Conservation (phyloP, 1,284 basidiomycete genomes). For the Ganoderma lingzhi region DNA sequence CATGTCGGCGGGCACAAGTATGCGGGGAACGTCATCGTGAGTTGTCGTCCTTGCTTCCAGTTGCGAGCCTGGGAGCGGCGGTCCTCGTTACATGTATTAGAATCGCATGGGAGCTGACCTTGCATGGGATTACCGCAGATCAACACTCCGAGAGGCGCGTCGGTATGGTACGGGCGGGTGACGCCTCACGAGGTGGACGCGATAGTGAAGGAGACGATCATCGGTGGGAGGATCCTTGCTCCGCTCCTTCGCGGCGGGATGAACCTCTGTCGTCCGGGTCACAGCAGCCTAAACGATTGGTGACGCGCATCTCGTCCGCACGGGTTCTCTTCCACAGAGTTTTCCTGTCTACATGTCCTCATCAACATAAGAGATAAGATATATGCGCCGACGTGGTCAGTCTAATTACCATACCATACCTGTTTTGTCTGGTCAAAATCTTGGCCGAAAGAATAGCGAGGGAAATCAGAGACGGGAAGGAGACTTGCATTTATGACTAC, state of each 20-base stretch:
- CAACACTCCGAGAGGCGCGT: conserved; percentile 84
- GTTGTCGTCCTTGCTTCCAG: conserved; percentile 38
- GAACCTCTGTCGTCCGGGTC: conserved; percentile 75
- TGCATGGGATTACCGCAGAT: conserved; percentile 57
- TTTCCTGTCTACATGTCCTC: not conserved
- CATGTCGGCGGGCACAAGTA: conserved; percentile 94
- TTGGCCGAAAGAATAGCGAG: not conserved
- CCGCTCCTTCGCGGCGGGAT: conserved; percentile 85
- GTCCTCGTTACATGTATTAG: not conserved
- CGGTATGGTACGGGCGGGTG: conserved; percentile 94
- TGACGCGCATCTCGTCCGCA: conserved; percentile 42
- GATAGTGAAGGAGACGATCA: conserved; percentile 88
- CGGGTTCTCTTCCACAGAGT: not conserved
- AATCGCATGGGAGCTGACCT: not conserved
- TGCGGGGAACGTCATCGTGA: conserved; percentile 90
- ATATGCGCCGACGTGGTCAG: not conserved
- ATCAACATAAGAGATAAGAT: not conserved
- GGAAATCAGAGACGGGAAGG: not conserved
- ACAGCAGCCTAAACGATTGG: conserved; percentile 77
- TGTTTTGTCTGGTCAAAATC: not conserved
- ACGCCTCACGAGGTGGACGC: conserved; percentile 87
- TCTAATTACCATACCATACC: not conserved
- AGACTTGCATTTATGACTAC: conserved; percentile 17
- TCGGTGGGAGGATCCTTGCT: conserved; percentile 84
- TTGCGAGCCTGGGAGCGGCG: not conserved